These are phyloP conservation scores for Fistulinella prunicolor DNA, from an alignment of 768 basidiomycete genomes.

Conservation along the genomic window DNA sequence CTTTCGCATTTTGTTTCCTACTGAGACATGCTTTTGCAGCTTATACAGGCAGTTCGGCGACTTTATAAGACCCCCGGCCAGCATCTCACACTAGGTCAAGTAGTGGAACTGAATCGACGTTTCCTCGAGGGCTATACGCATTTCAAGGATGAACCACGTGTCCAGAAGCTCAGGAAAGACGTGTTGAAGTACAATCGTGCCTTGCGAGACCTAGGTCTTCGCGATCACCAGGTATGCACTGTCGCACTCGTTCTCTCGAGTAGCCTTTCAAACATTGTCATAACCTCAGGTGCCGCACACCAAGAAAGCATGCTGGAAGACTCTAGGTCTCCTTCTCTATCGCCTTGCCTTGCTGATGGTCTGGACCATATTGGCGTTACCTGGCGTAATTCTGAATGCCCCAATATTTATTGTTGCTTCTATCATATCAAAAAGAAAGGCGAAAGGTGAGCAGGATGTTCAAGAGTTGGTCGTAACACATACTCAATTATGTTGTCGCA, in stretches of 20 bases:
- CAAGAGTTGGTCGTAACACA: background rate
- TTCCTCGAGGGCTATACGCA: constrained; percentile 90
- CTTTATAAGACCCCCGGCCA: constrained; percentile 94
- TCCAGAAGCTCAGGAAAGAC: constrained; percentile 73
- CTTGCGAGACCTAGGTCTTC: constrained; percentile 83
- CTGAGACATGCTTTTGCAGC: constrained; percentile 40
- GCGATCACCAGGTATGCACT: constrained; percentile 80
- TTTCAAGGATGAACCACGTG: constrained; percentile 89
- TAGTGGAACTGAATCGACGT: constrained; percentile 90
- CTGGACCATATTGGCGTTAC: constrained; percentile 85
- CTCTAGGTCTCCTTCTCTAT: constrained; percentile 78
- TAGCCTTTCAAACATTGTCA: background rate
- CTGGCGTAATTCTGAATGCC: constrained; percentile 87
- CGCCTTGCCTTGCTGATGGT: constrained; percentile 70
- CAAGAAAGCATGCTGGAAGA: constrained; percentile 83
- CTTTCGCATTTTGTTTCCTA: background rate
- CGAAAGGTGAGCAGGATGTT: constrained; percentile 57
- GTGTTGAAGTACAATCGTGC: constrained; percentile 89
- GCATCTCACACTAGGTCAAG: constrained; percentile 90
- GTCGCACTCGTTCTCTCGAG: background rate
- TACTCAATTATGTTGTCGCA: constrained; percentile 28
- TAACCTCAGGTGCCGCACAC: constrained; percentile 74
- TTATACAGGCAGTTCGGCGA: constrained; percentile 92
- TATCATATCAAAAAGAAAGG: constrained; percentile 82
- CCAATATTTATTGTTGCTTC: constrained; percentile 93